These are phyloP conservation scores for Alnus glutinosa DNA, from an alignment of 306 rosid species.

Conservation along the genomic window DNA sequence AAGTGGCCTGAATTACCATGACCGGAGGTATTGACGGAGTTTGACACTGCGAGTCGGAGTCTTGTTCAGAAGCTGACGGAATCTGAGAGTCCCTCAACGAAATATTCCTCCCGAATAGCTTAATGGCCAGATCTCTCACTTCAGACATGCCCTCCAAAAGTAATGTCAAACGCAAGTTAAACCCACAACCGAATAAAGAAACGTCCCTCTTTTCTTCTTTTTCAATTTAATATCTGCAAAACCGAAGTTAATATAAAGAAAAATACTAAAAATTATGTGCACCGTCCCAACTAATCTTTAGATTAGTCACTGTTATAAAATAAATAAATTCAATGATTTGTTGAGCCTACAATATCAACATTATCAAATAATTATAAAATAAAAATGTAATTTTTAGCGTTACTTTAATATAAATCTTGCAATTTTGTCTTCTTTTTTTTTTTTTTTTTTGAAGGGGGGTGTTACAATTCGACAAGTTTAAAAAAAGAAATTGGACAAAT, in stretches of 20 bases:
- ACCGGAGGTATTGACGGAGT: slow-evolving; percentile 25
- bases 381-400: too few relatives aligned
- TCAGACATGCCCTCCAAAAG: slow-evolving; percentile 40
- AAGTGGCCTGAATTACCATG: slow-evolving; percentile 29
- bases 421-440: too few relatives aligned
- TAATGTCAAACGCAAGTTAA: slow-evolving; percentile 3
- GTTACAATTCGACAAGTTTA: too few relatives aligned
- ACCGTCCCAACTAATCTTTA: too few relatives aligned
- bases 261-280: too few relatives aligned
- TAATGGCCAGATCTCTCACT: slow-evolving; percentile 50
- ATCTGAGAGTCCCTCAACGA: slow-evolving; percentile 17
- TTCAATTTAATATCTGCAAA: slow-evolving; percentile 20
- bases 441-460: too few relatives aligned
- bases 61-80: slow-evolving; percentile 12
- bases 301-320: not conserved
- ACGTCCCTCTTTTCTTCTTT: not conserved
- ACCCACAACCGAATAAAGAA: slow-evolving; percentile 22
- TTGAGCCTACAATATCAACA: too few relatives aligned
- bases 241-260: slow-evolving; percentile 2
- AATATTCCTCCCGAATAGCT: slow-evolving; percentile 54
- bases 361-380: too few relatives aligned
- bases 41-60: slow-evolving; percentile 18
- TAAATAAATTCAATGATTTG: too few relatives aligned
- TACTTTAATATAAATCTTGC: too few relatives aligned
- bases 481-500: too few relatives aligned